A percentile compares a stretch with the other conserved stretches of the same genome.
Conservation (phyloP, 805 yeast genomes). For the Lipomyces yamadae region DNA sequence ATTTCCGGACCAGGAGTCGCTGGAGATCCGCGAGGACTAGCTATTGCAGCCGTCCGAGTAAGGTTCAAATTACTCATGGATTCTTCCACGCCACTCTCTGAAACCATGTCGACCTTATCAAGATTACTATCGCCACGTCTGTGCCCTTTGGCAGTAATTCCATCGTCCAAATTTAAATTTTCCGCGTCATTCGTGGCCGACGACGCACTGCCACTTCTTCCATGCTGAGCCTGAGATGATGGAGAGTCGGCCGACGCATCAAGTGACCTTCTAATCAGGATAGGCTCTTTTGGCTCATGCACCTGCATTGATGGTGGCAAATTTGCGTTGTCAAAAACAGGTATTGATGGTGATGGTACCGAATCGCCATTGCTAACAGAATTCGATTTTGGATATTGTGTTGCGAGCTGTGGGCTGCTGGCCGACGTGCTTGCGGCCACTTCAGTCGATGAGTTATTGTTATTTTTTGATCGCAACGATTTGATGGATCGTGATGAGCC, state of each 20-base stretch:
- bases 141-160: not conserved
- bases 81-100: not conserved
- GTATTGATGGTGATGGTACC: not conserved
- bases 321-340: constrained; percentile 26
- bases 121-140: not conserved
- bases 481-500: constrained; percentile 46
- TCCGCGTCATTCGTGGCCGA: not conserved
- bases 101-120: not conserved
- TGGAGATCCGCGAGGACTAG: constrained; percentile 1
- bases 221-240: not conserved
- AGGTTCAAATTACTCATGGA: not conserved
- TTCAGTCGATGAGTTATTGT: constrained; percentile 1
- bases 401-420: not conserved
- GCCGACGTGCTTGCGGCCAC: constrained; percentile 1
- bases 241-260: constrained; percentile 16
- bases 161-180: not conserved
- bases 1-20: constrained; percentile 9
- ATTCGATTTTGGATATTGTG: not conserved
- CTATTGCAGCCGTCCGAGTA: not conserved
- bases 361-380: not conserved
- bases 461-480: constrained; percentile 40
- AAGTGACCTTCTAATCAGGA: constrained; percentile 53
- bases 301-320: constrained; percentile 73
- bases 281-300: constrained; percentile 74
- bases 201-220: constrained; percentile 1